These are phyloP conservation scores for Populus trichocarpa DNA, from an alignment of 441 rosid genomes.

Conservation along the genomic window DNA sequence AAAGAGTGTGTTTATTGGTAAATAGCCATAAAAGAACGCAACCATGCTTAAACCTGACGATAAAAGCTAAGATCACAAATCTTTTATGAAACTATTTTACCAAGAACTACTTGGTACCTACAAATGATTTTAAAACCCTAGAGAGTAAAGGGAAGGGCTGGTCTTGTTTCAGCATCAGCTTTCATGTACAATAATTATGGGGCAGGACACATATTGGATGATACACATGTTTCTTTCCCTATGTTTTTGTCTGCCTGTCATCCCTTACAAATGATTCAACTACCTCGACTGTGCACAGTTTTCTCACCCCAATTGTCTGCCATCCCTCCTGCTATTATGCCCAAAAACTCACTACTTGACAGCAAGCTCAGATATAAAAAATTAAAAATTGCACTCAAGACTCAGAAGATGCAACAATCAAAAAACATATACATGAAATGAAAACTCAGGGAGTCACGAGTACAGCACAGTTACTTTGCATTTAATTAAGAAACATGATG, in stretches of 20 bases:
- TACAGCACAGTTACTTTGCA: not conserved
- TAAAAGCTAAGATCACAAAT: too few species aligned
- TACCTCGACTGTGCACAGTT: not conserved
- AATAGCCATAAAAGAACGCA: too few species aligned
- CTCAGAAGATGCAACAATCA: not conserved
- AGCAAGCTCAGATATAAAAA: too few species aligned
- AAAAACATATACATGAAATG: not conserved
- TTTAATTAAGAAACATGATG: not conserved
- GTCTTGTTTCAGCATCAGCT: too few species aligned
- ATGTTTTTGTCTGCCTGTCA: not conserved
- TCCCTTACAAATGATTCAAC: not conserved
- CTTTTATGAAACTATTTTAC: too few species aligned
- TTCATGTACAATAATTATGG: not conserved
- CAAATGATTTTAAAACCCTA: too few species aligned
- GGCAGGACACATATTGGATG: not conserved
- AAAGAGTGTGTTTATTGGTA: too few species aligned
- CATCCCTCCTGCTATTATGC: not conserved
- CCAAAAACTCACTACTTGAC: too few species aligned
- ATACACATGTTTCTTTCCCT: not conserved
- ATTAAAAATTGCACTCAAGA: not conserved
- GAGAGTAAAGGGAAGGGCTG: too few species aligned
- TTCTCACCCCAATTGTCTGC: not conserved
- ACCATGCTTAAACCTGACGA: too few species aligned
- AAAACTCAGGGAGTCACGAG: constrained; percentile 6
- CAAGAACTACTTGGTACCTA: too few species aligned